A percentile compares a stretch with the other conserved stretches of the same genome.
Conservation (phyloP, 768 basidiomycete species). For the Candolleomyces efflorescens region DNA sequence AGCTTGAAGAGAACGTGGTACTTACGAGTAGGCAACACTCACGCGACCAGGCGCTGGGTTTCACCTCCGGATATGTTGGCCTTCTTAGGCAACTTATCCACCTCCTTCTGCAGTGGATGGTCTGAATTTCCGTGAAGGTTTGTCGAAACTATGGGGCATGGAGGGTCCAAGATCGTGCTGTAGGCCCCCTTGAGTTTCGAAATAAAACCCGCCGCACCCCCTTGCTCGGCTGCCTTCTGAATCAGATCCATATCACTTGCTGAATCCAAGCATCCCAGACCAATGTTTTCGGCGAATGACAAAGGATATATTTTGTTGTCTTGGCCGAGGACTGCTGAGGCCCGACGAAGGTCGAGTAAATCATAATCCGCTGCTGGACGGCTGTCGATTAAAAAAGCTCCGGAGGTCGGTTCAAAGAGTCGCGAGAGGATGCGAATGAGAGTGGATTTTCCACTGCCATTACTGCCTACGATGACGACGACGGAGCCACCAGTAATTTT, state of each 20-base stretch:
- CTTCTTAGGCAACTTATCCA: slow-evolving; percentile 21
- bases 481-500: slow-evolving; percentile 42
- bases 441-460: slow-evolving; percentile 54
- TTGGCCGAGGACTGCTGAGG: slow-evolving; percentile 47
- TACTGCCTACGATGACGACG: slow-evolving; percentile 54
- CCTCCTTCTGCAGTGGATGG: slow-evolving; percentile 22
- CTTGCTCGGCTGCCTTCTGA: slow-evolving; percentile 29
- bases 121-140: slow-evolving; percentile 23
- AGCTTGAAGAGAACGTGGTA: not conserved
- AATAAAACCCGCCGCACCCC: slow-evolving; percentile 38
- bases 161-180: slow-evolving; percentile 35
- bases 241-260: slow-evolving; percentile 18
- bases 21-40: slow-evolving; percentile 16
- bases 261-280: slow-evolving; percentile 24
- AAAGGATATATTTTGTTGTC: slow-evolving; percentile 46
- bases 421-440: slow-evolving; percentile 47
- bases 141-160: slow-evolving; percentile 4
- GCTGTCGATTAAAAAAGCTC: slow-evolving; percentile 41
- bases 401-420: slow-evolving; percentile 42
- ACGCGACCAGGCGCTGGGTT: slow-evolving; percentile 47
- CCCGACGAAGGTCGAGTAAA: slow-evolving; percentile 34
- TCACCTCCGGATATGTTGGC: slow-evolving; percentile 41
- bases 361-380: slow-evolving; percentile 33
- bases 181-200: slow-evolving; percentile 33
- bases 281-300: slow-evolving; percentile 37